Percentiles rank a stretch among this genome's conserved stretches.
Evolutionary conservation across 2,329 filamentous ascomycete genomes (phyloP).

Genomic region (Alternaria arbusti): DNA sequence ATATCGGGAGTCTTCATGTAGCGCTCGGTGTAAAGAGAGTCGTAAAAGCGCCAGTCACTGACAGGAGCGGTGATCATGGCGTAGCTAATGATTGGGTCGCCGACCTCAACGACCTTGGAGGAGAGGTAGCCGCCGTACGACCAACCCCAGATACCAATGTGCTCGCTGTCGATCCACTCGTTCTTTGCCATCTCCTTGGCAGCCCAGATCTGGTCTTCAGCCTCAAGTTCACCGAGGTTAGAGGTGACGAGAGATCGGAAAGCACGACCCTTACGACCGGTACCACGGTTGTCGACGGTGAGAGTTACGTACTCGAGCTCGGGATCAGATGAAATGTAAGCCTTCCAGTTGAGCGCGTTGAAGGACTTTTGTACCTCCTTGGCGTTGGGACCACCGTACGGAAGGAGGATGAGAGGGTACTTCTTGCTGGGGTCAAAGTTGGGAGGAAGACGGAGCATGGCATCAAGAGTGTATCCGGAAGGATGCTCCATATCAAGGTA

Average conservation of each 20-base stretch:
- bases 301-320: conserved; percentile 72
- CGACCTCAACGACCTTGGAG: conserved; percentile 68
- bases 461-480: conserved; percentile 66
- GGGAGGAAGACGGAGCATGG: conserved; percentile 69
- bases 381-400: conserved; percentile 71
- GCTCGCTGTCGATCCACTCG: conserved; percentile 62
- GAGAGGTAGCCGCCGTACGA: conserved; percentile 72
- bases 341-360: conserved; percentile 62
- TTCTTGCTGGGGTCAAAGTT: conserved; percentile 68
- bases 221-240: conserved; percentile 68
- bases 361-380: conserved; percentile 67
- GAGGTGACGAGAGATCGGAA: conserved; percentile 66
- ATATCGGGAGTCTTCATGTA: conserved; percentile 70
- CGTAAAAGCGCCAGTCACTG: conserved; percentile 73
- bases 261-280: conserved; percentile 67
- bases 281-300: conserved; percentile 72
- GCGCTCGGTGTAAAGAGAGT: conserved; percentile 73
- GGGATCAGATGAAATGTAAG: conserved; percentile 70
- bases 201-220: conserved; percentile 71
- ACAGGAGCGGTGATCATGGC: conserved; percentile 71
- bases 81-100: conserved; percentile 67
- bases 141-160: conserved; percentile 73
- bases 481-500: conserved; percentile 69
- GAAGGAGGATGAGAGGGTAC: conserved; percentile 71
- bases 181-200: conserved; percentile 62